Conservation (phyloP, 768 basidiomycete species). For the Boletus rubescentipes region DNA sequence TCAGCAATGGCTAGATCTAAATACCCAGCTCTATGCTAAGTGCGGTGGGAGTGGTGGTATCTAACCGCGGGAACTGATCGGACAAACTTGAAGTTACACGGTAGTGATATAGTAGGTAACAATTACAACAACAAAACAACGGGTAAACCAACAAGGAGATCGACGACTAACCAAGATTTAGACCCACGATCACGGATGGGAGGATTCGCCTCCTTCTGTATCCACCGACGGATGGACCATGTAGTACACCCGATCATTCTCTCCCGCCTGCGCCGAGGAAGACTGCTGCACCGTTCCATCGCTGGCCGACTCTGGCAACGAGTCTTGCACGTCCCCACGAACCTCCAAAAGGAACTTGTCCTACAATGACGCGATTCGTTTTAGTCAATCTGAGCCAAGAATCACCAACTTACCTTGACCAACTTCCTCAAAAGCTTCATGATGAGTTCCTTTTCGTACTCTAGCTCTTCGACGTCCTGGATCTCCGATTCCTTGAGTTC, state of each 20-base stretch:
- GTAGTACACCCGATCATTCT: constrained; percentile 73
- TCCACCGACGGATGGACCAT: constrained; percentile 91
- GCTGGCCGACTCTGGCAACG: constrained; percentile 60
- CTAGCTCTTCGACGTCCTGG: constrained; percentile 80
- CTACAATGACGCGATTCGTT: constrained; percentile 36
- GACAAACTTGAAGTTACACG: not conserved
- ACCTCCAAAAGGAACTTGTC: constrained; percentile 85
- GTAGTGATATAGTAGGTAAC: not conserved
- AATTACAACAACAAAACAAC: constrained; percentile 10
- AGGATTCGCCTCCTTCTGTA: constrained; percentile 50
- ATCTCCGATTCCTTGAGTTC: constrained; percentile 85
- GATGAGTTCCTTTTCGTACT: constrained; percentile 88
- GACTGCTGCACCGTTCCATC: constrained; percentile 51
- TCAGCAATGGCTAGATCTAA: not conserved
- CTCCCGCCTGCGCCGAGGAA: constrained; percentile 50
- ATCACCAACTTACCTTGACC: constrained; percentile 68
- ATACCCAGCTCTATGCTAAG: not conserved
- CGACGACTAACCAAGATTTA: not conserved
- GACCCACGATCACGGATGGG: constrained; percentile 23
- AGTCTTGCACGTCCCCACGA: constrained; percentile 80
- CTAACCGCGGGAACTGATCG: constrained; percentile 1
- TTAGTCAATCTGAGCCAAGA: constrained; percentile 1
- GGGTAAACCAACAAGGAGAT: constrained; percentile 14
- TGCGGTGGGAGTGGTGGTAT: not conserved
- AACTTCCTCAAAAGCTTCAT: constrained; percentile 86